Conservation (phyloP, 352 stramenopile genomes). For the Pythium phragmitis region DNA sequence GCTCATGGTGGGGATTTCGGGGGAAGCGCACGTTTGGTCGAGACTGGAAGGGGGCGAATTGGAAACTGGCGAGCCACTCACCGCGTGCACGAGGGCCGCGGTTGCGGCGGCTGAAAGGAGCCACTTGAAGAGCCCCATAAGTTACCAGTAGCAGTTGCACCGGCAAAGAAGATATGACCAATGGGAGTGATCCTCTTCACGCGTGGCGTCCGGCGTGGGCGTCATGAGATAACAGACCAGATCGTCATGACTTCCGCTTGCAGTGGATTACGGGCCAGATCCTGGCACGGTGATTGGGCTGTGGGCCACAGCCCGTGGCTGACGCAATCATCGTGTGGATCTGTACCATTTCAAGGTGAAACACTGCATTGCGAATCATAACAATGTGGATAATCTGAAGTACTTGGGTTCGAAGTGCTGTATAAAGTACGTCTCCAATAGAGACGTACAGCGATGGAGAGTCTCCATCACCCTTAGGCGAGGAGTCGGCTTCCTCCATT, state of each 20-base stretch:
- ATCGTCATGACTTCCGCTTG: too few relatives aligned
- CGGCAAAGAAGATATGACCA: background rate
- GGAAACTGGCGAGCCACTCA: constrained; percentile 12
- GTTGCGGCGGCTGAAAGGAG: background rate
- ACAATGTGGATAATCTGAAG: background rate
- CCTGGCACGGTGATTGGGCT: constrained; percentile 9
- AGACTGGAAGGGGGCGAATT: constrained; percentile 8
- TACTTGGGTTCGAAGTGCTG: background rate
- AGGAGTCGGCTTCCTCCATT: background rate
- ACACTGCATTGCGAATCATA: background rate
- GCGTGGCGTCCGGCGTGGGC: background rate
- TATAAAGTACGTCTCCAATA: background rate
- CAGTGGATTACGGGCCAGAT: constrained; percentile 2
- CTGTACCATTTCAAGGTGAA: background rate
- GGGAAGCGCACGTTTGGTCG: background rate
- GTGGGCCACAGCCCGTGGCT: background rate
- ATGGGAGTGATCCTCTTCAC: background rate
- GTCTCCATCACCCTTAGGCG: constrained; percentile 5
- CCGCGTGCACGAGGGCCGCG: background rate
- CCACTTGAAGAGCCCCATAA: background rate
- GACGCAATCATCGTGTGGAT: constrained; percentile 4
- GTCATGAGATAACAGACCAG: background rate
- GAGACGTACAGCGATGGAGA: background rate
- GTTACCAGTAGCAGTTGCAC: background rate
- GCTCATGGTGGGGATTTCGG: constrained; percentile 18